Conservation (phyloP, 1,284 basidiomycete genomes). For the Sparassis latifolia region DNA sequence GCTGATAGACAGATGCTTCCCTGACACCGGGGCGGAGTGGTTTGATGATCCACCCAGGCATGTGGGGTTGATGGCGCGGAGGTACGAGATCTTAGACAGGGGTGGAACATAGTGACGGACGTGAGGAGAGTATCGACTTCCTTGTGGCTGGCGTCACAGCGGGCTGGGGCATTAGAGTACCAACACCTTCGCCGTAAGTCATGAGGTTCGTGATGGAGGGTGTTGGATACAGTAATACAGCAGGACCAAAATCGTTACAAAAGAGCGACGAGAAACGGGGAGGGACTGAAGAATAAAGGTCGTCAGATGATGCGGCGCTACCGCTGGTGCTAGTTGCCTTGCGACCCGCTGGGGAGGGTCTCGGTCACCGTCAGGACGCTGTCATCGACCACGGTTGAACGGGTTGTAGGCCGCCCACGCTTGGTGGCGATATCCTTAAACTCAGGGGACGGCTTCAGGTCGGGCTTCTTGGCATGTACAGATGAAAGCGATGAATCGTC, state of each 20-base stretch:
- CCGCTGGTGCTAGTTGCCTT: constrained; percentile 22
- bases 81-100: constrained; percentile 21
- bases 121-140: constrained; percentile 27
- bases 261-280: constrained; percentile 68
- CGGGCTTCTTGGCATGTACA: constrained; percentile 51
- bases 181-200: constrained; percentile 70
- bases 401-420: constrained; percentile 32
- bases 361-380: constrained; percentile 14
- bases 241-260: constrained; percentile 64
- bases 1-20: constrained; percentile 49
- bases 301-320: constrained; percentile 12
- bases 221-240: constrained; percentile 63
- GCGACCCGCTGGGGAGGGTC: constrained; percentile 35
- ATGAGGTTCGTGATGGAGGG: constrained; percentile 58
- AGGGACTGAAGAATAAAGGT: constrained; percentile 19
- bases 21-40: constrained; percentile 26
- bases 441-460: constrained; percentile 59
- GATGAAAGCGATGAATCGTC: constrained; percentile 66
- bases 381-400: constrained; percentile 25
- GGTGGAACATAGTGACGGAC: constrained; percentile 29
- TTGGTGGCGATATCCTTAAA: constrained; percentile 46
- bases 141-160: constrained; percentile 10
- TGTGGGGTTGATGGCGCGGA: neutral
- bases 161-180: too few species aligned
- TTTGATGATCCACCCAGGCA: neutral